Percentiles rank a stretch among this genome's conserved stretches.
Evolutionary conservation across 257 asterid species (phyloP).

Genomic region (Solanum arcanum): DNA sequence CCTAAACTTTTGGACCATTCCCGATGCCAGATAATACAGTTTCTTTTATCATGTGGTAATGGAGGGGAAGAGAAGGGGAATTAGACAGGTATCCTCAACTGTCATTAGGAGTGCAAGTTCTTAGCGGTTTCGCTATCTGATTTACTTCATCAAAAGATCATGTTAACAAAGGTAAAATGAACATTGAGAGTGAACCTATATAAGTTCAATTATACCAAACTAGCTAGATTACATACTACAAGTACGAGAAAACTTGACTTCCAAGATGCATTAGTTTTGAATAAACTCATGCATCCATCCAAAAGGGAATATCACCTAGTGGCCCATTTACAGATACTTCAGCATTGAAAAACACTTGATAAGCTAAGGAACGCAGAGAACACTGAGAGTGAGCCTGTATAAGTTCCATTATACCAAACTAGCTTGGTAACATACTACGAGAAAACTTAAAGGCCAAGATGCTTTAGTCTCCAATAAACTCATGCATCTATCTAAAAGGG

Average conservation of each 20-base stretch:
- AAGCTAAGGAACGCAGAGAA: background rate
- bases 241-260: background rate
- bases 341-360: background rate
- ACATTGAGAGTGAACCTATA: background rate
- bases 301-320: background rate
- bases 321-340: background rate
- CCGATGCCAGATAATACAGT: background rate
- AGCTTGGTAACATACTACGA: background rate
- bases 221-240: background rate
- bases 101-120: background rate
- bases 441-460: background rate
- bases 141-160: background rate
- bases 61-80: background rate
- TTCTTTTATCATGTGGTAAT: background rate
- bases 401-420: background rate
- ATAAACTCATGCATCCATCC: background rate
- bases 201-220: background rate
- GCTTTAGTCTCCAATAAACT: background rate
- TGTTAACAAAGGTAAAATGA: background rate
- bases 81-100: background rate
- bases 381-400: background rate
- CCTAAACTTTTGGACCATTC: background rate
- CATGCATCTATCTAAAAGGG: background rate
- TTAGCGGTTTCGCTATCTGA: background rate
- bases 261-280: background rate